Percentiles rank a stretch among this genome's conserved stretches.
These are phyloP conservation scores for Citrus sp. DNA, from an alignment of 345 rosid genomes.

Conservation along the genomic window DNA sequence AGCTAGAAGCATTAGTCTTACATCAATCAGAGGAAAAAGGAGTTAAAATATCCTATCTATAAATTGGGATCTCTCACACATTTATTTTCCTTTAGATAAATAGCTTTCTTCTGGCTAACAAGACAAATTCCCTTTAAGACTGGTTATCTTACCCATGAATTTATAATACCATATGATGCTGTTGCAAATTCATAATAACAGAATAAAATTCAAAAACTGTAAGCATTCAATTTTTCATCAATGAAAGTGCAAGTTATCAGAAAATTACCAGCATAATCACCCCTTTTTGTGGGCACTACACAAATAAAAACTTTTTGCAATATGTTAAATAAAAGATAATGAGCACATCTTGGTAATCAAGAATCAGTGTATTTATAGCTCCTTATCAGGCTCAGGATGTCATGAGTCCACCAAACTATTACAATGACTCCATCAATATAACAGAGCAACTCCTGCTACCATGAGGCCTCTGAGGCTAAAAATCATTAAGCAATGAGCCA, in stretches of 20 bases:
- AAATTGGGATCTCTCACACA: not conserved
- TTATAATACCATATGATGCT: not conserved
- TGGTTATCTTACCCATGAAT: not conserved
- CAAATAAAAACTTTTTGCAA: too few species aligned
- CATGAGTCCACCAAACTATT: too few species aligned
- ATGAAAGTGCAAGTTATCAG: not conserved
- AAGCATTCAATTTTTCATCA: not conserved
- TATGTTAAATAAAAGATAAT: too few species aligned
- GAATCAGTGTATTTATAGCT: too few species aligned
- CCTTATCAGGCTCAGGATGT: too few species aligned
- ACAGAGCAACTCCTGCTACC: not conserved
- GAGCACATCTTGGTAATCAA: too few species aligned
- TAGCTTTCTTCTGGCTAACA: not conserved
- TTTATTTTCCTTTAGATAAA: not conserved
- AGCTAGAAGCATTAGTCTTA: conserved; percentile 10
- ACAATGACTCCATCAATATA: not conserved
- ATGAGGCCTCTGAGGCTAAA: not conserved
- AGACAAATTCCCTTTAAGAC: not conserved
- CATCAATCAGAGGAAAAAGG: conserved; percentile 5
- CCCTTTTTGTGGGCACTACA: too few species aligned
- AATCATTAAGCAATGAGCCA: not conserved
- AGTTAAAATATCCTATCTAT: not conserved
- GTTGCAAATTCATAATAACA: not conserved
- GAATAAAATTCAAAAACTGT: not conserved
- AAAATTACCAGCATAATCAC: not conserved